Evolutionary conservation across 108 stramenopile species (phyloP).

Genomic region (Cyclostephanos tholiformis): DNA sequence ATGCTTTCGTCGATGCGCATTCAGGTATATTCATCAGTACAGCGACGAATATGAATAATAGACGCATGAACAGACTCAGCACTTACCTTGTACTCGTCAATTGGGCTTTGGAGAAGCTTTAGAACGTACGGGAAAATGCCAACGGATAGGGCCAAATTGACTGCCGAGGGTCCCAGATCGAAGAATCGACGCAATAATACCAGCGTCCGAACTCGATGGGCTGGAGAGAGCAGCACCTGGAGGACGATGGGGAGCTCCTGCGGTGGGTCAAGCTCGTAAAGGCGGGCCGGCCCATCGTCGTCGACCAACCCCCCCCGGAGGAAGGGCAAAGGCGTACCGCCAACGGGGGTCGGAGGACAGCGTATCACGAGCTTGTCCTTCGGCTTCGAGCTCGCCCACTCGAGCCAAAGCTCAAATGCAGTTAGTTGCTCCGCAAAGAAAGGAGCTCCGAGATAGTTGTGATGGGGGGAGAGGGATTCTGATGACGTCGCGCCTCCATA

Average conservation of each 20-base stretch:
- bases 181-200: constrained; percentile 88
- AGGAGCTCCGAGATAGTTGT: constrained; percentile 58
- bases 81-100: constrained; percentile 77
- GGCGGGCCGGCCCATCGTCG: too few relatives aligned
- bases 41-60: neutral
- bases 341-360: constrained; percentile 42
- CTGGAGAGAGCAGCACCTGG: constrained; percentile 91
- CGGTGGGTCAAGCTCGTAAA: constrained; percentile 76
- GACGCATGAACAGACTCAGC: neutral
- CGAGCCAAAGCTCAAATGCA: constrained; percentile 98
- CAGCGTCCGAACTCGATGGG: constrained; percentile 91
- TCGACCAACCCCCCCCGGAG: constrained; percentile 22
- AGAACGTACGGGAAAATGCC: constrained; percentile 98
- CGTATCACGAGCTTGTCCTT: constrained; percentile 44
- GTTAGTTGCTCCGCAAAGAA: constrained; percentile 97
- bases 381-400: constrained; percentile 71
- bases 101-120: constrained; percentile 90
- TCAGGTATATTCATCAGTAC: neutral
- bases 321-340: constrained; percentile 42
- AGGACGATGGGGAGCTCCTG: constrained; percentile 97
- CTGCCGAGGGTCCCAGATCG: constrained; percentile 94
- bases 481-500: constrained; percentile 1
- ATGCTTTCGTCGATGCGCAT: constrained; percentile 26
- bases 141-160: constrained; percentile 90
- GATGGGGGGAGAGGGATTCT: neutral